Evolutionary conservation across 208 protist genomes (phyloP).

Genomic region (Naegleria lovaniensis): DNA sequence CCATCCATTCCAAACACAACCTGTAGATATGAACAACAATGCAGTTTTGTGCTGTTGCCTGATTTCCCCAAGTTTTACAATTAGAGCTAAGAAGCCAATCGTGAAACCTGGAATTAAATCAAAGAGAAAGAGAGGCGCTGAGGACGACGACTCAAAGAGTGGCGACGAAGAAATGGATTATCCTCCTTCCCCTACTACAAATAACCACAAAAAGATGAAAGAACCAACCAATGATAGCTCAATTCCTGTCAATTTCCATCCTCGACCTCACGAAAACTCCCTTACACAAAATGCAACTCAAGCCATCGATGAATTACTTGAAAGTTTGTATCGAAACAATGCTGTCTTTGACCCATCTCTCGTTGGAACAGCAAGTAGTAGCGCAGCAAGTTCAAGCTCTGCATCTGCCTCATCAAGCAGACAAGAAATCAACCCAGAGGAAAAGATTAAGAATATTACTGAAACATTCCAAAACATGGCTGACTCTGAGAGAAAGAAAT

Average conservation of each 20-base stretch:
- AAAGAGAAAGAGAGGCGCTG: neutral
- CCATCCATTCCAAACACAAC: neutral
- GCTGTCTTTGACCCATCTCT: neutral
- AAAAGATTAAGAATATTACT: neutral
- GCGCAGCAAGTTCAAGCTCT: neutral
- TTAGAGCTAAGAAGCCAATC: constrained; percentile 20
- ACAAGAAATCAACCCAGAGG: neutral
- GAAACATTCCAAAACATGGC: constrained; percentile 4
- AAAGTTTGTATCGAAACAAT: neutral
- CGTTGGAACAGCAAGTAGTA: neutral
- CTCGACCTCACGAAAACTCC: neutral
- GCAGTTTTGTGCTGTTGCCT: neutral
- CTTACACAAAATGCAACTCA: neutral
- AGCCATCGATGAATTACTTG: constrained; percentile 13
- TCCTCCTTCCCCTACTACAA: neutral
- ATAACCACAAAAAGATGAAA: neutral
- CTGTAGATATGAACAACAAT: neutral
- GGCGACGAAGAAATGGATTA: neutral
- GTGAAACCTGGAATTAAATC: neutral
- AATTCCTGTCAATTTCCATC: neutral
- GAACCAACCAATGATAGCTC: neutral
- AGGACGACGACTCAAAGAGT: neutral
- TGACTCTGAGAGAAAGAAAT: constrained; percentile 1
- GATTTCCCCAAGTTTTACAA: neutral
- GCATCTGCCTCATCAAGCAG: neutral